A percentile compares a stretch with the other conserved stretches of the same genome.
Evolutionary conservation across 1,284 basidiomycete genomes (phyloP).

Genomic region (Chondrostereum purpureum): DNA sequence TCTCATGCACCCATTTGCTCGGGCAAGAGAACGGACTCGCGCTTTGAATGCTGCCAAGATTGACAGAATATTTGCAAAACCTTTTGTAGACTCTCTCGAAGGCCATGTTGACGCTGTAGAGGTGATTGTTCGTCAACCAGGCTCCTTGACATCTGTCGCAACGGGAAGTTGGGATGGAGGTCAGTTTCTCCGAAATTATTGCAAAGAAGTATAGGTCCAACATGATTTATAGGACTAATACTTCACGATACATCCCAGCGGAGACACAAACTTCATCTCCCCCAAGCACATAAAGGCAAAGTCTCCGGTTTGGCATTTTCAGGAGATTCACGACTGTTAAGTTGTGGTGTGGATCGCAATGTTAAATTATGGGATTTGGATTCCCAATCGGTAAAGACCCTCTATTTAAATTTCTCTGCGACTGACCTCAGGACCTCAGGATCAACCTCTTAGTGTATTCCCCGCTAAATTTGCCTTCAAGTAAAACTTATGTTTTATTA

Average conservation of each 20-base stretch:
- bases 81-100: slow-evolving; percentile 86
- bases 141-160: slow-evolving; percentile 76
- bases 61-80: slow-evolving; percentile 95
- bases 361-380: slow-evolving; percentile 84
- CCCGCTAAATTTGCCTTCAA: slow-evolving; percentile 85
- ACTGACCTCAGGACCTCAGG: slow-evolving; percentile 18
- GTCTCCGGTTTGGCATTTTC: slow-evolving; percentile 81
- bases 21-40: slow-evolving; percentile 88
- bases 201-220: not conserved
- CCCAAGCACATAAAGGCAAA: slow-evolving; percentile 88
- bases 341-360: slow-evolving; percentile 87
- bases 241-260: slow-evolving; percentile 81
- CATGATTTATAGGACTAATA: slow-evolving; percentile 61
- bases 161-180: slow-evolving; percentile 96
- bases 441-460: slow-evolving; percentile 66
- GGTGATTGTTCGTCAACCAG: slow-evolving; percentile 74
- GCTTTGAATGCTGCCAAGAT: slow-evolving; percentile 96
- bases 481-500: no score
- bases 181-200: slow-evolving; percentile 31
- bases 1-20: slow-evolving; percentile 88
- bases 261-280: slow-evolving; percentile 61
- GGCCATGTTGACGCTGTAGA: slow-evolving; percentile 97
- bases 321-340: slow-evolving; percentile 68
- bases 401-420: slow-evolving; percentile 2
- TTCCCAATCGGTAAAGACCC: slow-evolving; percentile 13